These are phyloP conservation scores for Dryadomyces sulphureus DNA, from an alignment of 2,329 filamentous ascomycete species.

Conservation along the genomic window DNA sequence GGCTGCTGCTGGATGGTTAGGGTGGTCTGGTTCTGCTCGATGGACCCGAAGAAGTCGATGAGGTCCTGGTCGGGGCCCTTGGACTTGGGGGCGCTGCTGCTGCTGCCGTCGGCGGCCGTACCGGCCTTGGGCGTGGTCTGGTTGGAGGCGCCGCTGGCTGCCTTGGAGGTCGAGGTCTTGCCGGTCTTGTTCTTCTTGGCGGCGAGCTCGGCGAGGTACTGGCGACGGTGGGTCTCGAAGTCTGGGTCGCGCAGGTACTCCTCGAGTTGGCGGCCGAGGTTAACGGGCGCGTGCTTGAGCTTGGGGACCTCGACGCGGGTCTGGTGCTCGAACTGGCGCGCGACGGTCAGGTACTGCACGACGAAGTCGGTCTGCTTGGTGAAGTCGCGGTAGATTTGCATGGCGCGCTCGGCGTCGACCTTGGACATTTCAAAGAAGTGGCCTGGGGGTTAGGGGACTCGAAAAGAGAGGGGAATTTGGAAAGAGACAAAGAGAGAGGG, in stretches of 20 bases:
- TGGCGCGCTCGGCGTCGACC: constrained; percentile 78
- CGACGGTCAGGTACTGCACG: constrained; percentile 75
- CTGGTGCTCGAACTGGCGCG: constrained; percentile 79
- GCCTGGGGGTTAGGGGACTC: too few species aligned
- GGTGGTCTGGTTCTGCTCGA: constrained; percentile 73
- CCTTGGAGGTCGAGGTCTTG: background rate
- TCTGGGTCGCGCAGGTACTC: constrained; percentile 91
- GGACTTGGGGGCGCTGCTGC: constrained; percentile 8
- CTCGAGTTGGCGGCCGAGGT: constrained; percentile 74
- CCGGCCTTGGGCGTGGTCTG: constrained; percentile 23
- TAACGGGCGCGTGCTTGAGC: constrained; percentile 91
- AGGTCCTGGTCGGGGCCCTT: constrained; percentile 62
- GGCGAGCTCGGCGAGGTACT: constrained; percentile 81
- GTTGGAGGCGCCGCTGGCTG: background rate
- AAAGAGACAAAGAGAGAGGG: background rate
- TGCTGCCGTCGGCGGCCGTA: constrained; percentile 17
- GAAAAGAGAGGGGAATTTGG: too few species aligned
- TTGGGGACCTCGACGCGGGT: constrained; percentile 91
- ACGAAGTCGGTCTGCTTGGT: constrained; percentile 85
- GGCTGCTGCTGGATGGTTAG: constrained; percentile 28
- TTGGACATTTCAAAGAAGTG: constrained; percentile 98
- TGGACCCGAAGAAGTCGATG: constrained; percentile 91
- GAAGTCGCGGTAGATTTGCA: constrained; percentile 85
- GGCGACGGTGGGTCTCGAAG: constrained; percentile 82
- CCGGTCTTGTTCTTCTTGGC: constrained; percentile 39